Evolutionary conservation across 441 rosid species (phyloP), one percentile per base, ranked within the genome.

Genomic region (Jatropha multifida): DNA sequence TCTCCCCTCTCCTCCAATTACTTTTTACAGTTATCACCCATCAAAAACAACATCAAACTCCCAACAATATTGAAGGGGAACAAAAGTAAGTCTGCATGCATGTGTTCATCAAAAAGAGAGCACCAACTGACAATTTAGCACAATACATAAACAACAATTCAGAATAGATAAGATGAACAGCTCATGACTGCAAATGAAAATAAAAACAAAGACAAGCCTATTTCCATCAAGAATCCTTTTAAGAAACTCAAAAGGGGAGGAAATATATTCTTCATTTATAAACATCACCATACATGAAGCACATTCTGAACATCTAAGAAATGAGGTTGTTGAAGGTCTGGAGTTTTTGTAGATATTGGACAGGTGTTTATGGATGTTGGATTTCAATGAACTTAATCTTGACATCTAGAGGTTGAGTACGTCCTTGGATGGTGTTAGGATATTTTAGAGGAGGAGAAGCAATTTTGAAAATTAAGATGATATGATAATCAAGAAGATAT

Each of bases 401-500:
- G 26, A 26, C 6, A 6, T 27, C 49, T 62, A 49, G 7, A 63
- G 12, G 56, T 27, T 37, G 10, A 62, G 13, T 37, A 32, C 49
- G 37, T 27, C 13, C 66, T 26, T 13, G 3, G 7, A 41, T 26
- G 17, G 58, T 66, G 23, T 12, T 66, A 20, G 54, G 58, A 59
- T 67, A 56, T 41, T 11, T 6, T 27, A 38, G n/a, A 55, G 40
- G 56, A 67, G 11, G 18, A 17, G 46, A 15, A 37, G 6, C 18
- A 51, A 9, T 15, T 52, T 23, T 38, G 20, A 64, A 71, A 65
- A 65, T 59, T 55, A 60, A 37, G 66, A 66, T 61, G 65, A 73
- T 15, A 68, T 20, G 55, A 76, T 65, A 81, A 71, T 65, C 17
- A 77, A 74, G 2, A 71, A 38, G 48, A 46, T 55, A 72, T 40